Conservation (phyloP, 352 stramenopile genomes). For the Elongisporangium undulatum region DNA sequence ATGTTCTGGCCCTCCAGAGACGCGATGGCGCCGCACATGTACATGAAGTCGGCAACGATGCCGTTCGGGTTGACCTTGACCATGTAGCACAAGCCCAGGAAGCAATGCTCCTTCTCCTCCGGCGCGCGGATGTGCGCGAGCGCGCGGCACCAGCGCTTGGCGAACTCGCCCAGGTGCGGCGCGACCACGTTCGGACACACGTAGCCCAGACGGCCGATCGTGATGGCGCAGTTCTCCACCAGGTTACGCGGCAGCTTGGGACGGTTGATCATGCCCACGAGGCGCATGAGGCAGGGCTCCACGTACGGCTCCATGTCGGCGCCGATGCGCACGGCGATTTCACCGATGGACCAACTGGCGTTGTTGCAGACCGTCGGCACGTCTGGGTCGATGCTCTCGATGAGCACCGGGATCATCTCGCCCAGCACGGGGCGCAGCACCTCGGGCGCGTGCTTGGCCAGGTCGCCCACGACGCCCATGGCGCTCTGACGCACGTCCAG, state of each 20-base stretch:
- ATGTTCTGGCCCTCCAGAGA: conserved; percentile 81
- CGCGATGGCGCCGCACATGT: conserved; percentile 86
- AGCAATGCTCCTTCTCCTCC: conserved; percentile 89
- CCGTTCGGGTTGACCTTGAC: conserved; percentile 88
- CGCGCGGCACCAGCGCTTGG: conserved; percentile 85
- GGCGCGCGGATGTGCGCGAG: conserved; percentile 79
- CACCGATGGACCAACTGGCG: conserved; percentile 88
- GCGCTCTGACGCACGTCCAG: conserved; percentile 87
- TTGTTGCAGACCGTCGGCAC: conserved; percentile 91
- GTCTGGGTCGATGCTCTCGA: conserved; percentile 87
- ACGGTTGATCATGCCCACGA: conserved; percentile 87
- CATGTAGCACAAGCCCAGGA: conserved; percentile 88
- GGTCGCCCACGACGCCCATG: conserved; percentile 86
- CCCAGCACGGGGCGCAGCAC: conserved; percentile 68
- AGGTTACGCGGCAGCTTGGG: conserved; percentile 84
- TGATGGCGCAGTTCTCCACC: conserved; percentile 89
- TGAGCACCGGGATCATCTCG: conserved; percentile 78
- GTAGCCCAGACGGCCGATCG: conserved; percentile 83
- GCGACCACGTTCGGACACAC: conserved; percentile 82
- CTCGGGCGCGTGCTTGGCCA: conserved; percentile 80
- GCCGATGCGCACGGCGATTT: conserved; percentile 84
- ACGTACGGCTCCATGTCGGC: conserved; percentile 86
- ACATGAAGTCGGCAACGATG: conserved; percentile 88
- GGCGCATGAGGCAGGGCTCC: conserved; percentile 49
- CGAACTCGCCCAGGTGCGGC: conserved; percentile 81